Percentiles rank a stretch among this genome's conserved stretches.
Conservation (phyloP, 139 green algal genomes). For the Micractinium conductrix region DNA sequence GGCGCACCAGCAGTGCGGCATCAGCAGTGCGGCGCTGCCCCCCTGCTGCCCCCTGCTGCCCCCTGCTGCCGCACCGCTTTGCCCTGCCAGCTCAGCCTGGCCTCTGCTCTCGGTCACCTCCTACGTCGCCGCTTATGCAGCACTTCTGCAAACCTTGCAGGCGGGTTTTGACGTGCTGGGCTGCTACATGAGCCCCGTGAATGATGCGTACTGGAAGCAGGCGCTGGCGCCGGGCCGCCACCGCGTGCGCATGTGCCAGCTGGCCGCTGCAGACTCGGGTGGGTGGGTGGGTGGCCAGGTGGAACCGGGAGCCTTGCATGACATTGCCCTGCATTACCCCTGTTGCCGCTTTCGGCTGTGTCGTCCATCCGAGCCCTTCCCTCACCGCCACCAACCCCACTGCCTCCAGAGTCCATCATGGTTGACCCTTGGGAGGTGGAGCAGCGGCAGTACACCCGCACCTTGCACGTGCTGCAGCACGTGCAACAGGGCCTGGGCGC, state of each 20-base stretch:
- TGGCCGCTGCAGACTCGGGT: slow-evolving; percentile 50
- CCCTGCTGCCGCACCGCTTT: too few species aligned
- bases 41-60: too few species aligned
- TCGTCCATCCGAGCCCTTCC: background rate
- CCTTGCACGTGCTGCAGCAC: slow-evolving; percentile 67
- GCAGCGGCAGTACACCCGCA: slow-evolving; percentile 74
- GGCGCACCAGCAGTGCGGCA: too few species aligned
- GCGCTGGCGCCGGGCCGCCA: slow-evolving; percentile 63
- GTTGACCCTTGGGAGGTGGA: slow-evolving; percentile 80
- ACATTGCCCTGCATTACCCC: too few species aligned
- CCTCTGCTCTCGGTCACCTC: too few species aligned
- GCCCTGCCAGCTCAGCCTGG: too few species aligned
- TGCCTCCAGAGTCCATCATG: slow-evolving; percentile 59
- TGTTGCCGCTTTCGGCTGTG: background rate
- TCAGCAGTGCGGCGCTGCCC: too few species aligned
- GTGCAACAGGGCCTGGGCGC: slow-evolving; percentile 40
- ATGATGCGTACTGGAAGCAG: slow-evolving; percentile 81
- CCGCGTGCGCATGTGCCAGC: slow-evolving; percentile 75
- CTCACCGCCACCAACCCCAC: background rate
- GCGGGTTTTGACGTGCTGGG: slow-evolving; percentile 73
- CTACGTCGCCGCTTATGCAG: too few species aligned
- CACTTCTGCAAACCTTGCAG: too few species aligned
- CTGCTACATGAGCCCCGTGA: slow-evolving; percentile 84
- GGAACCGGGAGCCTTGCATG: too few species aligned
- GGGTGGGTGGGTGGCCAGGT: background rate